Conservation (phyloP, 1,139 yeast genomes). For the Pichia sp. region DNA sequence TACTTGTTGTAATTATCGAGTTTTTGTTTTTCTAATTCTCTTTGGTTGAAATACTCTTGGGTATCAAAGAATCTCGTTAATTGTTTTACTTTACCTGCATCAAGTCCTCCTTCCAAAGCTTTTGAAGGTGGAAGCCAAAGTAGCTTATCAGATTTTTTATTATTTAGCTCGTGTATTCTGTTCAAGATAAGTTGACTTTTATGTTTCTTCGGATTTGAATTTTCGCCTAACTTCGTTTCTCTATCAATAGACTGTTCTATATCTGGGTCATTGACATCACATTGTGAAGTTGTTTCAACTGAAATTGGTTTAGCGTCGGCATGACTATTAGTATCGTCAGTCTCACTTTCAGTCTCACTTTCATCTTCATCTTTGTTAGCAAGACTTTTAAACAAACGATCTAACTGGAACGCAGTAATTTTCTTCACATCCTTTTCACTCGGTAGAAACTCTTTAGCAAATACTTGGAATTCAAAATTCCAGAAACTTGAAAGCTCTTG, state of each 20-base stretch:
- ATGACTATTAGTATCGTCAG: slow-evolving; percentile 8
- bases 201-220: slow-evolving; percentile 12
- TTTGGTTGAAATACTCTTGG: slow-evolving; percentile 78
- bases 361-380: slow-evolving; percentile 17
- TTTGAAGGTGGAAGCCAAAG: slow-evolving; percentile 11
- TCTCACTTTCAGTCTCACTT: slow-evolving; percentile 15
- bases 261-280: slow-evolving; percentile 12
- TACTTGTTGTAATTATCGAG: slow-evolving; percentile 54
- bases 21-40: slow-evolving; percentile 69
- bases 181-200: slow-evolving; percentile 28
- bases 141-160: slow-evolving; percentile 17
- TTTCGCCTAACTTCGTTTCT: slow-evolving; percentile 6
- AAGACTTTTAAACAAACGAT: slow-evolving; percentile 52
- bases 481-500: slow-evolving; percentile 84
- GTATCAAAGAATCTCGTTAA: slow-evolving; percentile 72
- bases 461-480: slow-evolving; percentile 83
- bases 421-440: slow-evolving; percentile 91
- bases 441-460: slow-evolving; percentile 76
- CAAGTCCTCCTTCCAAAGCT: slow-evolving; percentile 12
- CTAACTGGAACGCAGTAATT: slow-evolving; percentile 83
- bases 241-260: not conserved
- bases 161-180: slow-evolving; percentile 25
- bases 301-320: not conserved
- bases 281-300: slow-evolving; percentile 5
- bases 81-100: slow-evolving; percentile 50